Evolutionary conservation across 1,139 yeast genomes (phyloP).

Genomic region (Magnusiomyces magnusii): DNA sequence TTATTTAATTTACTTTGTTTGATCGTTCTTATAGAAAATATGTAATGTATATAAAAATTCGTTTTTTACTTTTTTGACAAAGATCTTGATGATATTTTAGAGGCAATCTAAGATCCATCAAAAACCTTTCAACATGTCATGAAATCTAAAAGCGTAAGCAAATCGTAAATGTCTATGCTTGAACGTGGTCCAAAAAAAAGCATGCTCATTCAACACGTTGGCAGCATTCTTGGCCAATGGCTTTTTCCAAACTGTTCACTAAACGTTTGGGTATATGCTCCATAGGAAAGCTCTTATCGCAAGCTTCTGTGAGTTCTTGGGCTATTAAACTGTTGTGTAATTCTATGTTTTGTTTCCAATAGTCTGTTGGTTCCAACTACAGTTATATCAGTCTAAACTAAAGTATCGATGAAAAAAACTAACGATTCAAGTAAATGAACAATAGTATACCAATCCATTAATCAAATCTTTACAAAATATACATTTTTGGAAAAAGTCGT

Average conservation of each 20-base stretch:
- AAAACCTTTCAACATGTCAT: conserved; percentile 75
- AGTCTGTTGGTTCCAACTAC: too few relatives aligned
- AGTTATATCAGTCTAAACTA: too few relatives aligned
- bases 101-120: conserved; percentile 43
- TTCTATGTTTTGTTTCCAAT: too few relatives aligned
- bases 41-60: too few relatives aligned
- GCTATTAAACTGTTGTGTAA: conserved; percentile 62
- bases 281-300: conserved; percentile 47
- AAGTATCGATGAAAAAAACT: too few relatives aligned
- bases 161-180: conserved; percentile 69
- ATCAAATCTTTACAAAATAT: too few relatives aligned
- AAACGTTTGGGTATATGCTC: conserved; percentile 3
- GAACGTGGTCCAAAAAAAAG: conserved; percentile 70
- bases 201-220: conserved; percentile 27
- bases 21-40: background rate
- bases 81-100: too few relatives aligned
- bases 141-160: conserved; percentile 49
- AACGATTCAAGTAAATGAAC: too few relatives aligned
- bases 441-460: too few relatives aligned
- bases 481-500: too few relatives aligned
- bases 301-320: conserved; percentile 47
- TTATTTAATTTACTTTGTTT: background rate
- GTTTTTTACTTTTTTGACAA: too few relatives aligned
- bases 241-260: conserved; percentile 41
- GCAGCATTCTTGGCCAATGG: too few relatives aligned